These are phyloP conservation scores for Pichia kudriavzevii DNA, from an alignment of 1,139 yeast species.

Conservation along the genomic window DNA sequence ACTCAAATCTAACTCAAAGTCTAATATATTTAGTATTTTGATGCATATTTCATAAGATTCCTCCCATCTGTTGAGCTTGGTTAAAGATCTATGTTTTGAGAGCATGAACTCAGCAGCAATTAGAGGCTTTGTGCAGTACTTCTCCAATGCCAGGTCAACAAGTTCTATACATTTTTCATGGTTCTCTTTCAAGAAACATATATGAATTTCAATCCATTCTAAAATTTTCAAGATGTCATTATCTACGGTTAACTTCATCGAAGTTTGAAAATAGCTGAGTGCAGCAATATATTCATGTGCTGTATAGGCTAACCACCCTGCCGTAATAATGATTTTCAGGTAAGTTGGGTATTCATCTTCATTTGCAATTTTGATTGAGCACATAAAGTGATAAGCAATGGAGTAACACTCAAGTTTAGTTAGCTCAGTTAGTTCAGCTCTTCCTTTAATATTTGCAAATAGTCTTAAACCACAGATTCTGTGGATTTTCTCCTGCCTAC, in stretches of 20 bases:
- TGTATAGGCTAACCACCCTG: conserved; percentile 34
- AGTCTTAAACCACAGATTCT: conserved; percentile 38
- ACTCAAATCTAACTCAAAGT: conserved; percentile 27
- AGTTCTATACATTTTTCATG: conserved; percentile 30
- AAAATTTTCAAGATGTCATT: conserved; percentile 25
- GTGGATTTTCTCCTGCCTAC: conserved; percentile 32
- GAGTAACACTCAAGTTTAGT: conserved; percentile 28
- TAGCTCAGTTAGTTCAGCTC: conserved; percentile 6
- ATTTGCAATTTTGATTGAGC: conserved; percentile 28
- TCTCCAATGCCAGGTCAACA: conserved; percentile 25
- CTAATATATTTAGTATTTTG: conserved; percentile 30
- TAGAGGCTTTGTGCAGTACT: conserved; percentile 18
- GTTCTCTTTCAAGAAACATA: conserved; percentile 28
- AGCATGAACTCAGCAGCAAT: conserved; percentile 33
- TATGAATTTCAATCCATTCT: conserved; percentile 32
- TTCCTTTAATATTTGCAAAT: conserved; percentile 26
- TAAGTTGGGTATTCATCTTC: conserved; percentile 29
- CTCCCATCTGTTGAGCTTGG: conserved; percentile 29
- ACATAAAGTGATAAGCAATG: conserved; percentile 33
- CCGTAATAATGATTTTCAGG: conserved; percentile 31
- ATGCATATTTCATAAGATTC: conserved; percentile 36
- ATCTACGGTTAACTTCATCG: conserved; percentile 27
- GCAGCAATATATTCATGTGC: conserved; percentile 32
- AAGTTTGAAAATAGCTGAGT: conserved; percentile 30
- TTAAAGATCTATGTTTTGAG: conserved; percentile 36